A percentile compares a stretch with the other conserved stretches of the same genome.
Evolutionary conservation across 768 basidiomycete genomes (phyloP).

Genomic region (Calvatia gigantea): DNA sequence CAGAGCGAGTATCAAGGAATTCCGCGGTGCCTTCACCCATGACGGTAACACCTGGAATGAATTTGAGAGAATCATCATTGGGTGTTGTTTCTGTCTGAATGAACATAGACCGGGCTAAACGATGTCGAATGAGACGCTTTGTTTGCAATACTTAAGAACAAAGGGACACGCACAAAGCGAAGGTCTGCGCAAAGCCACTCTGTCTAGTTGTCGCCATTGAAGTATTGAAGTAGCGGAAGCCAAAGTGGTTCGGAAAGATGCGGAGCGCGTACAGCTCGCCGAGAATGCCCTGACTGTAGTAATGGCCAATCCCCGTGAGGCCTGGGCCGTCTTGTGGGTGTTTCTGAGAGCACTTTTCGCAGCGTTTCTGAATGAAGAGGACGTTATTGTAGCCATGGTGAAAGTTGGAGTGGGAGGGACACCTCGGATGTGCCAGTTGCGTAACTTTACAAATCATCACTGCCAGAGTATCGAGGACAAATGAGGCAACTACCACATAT

Average conservation of each 20-base stretch:
- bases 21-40: slow-evolving; percentile 90
- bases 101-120: slow-evolving; percentile 85
- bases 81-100: slow-evolving; percentile 98
- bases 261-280: neutral
- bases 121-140: neutral
- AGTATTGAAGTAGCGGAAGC: slow-evolving; percentile 7
- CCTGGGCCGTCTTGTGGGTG: neutral
- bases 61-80: slow-evolving; percentile 96
- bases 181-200: slow-evolving; percentile 1
- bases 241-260: neutral
- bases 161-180: neutral
- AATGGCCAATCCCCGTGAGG: neutral
- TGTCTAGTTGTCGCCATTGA: slow-evolving; percentile 8
- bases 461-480: neutral
- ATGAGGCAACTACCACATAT: neutral
- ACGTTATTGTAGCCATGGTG: neutral
- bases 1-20: slow-evolving; percentile 85
- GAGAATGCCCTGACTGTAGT: slow-evolving; percentile 2
- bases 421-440: neutral
- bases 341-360: neutral
- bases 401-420: neutral
- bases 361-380: neutral
- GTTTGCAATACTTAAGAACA: neutral
- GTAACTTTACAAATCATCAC: neutral
- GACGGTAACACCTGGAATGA: slow-evolving; percentile 89